Evolutionary conservation across 768 basidiomycete genomes (phyloP), one percentile per base, ranked within the genome.

Genomic region (Auricularia heimuer): DNA sequence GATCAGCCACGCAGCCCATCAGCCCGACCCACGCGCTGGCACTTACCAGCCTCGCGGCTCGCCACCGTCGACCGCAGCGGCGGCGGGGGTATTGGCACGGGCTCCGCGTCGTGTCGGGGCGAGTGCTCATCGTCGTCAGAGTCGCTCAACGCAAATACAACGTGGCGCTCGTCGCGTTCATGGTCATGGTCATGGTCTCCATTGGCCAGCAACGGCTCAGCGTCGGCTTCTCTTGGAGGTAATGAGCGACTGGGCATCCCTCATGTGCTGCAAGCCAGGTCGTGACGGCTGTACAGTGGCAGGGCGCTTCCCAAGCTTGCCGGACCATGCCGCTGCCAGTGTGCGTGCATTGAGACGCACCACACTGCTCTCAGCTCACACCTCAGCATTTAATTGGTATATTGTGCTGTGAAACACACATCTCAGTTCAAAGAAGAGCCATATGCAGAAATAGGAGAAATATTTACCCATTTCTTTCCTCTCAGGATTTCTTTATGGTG

Each of bases 1-100:
- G 72, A 64, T 58, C 63, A 62, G 35, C 3, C 47, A 39, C 65
- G 61, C 63, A 47, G 11, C 47, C 34, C 61, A 62, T 54, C 34
- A 63, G 29, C 14, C 7, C 60, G 54, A 14, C n/a, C 62, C 65
- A n/a, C 61, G 33, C 21, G 65, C 73, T 75, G 73, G 68, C 71
- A 84, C 88, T 74, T 73, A 92, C 91, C 89, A 73, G 85, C 79
- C 78, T 94, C 92, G 65, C 92, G 86, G 72, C 91, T 92, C 63
- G 85, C 77, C 35, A 80, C 75, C 29, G 87, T 91, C 24, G 90
- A 94, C 72, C 85, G 81, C 44, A 92, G 75, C 4, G 88, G 79
- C 10, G 44, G 68, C 18, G 62, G 16, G 12, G 56, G 62, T 42
- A 33, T 34, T 34, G 58, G 63, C 29, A 60, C 51, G 65, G 33